Evolutionary conservation across 2,329 filamentous ascomycete genomes (phyloP), one percentile per base, ranked within the genome.

Genomic region (Leptographium flavum): DNA sequence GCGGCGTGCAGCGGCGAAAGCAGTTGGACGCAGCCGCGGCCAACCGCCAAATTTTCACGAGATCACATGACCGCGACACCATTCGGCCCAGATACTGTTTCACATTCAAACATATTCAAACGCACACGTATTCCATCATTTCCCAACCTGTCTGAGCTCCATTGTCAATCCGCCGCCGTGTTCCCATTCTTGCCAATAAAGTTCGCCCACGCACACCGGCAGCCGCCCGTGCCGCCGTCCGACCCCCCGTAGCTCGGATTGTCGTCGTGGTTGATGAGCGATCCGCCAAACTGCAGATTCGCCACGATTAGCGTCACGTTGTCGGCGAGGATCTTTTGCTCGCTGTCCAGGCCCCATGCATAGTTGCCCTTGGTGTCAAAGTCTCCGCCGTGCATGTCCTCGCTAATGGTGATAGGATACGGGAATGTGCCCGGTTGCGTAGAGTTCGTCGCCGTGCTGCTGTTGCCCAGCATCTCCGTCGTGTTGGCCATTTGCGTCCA

Each of bases 171-270:
- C 33, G 28, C 28, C 17, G 43, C 30, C 33, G 45, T 49, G 21
- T 51, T 51, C n/a, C 52, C 53, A 19, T 53, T 51, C 14, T 43
- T 30, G 13, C 49, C 53, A 28, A 63, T 48, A 52, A 64, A 77
- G 48, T 81, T 81, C 46, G 67, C 64, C 73, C 76, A 81, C 52
- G 70, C 63, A 56, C 77, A 81, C 58, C 63, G 67, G 55, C 77
- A 81, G 2, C 78, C 78, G 15, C 76, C 76, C 1, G 66, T 70
- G 32, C 77, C 78, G 21, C 78, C 78, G 56, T 82, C 77, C 51
- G 74, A 71, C 1, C 77, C 78, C 2, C 78, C 78, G 47, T 73
- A 62, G 23, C 62, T 67, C 11, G 59, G 53, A 49, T 77, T 63
- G 1, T 57, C 55, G 1, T 57, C 60, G 21, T 61, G 58, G 54